Base-by-base conservation (phyloP, 306 rosid species). In the Vigna hirtella region DNA sequence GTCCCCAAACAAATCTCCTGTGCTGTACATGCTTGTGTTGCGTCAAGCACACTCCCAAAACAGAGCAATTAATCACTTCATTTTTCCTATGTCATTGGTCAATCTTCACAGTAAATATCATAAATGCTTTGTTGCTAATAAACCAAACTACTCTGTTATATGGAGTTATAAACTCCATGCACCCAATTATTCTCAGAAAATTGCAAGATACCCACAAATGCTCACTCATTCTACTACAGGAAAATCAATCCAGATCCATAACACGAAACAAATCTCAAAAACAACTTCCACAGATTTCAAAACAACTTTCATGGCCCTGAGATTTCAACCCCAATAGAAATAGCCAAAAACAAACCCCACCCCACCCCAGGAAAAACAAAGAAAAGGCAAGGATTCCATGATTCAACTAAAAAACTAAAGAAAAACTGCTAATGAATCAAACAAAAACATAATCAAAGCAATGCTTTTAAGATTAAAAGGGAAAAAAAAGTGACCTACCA, bases 171-270 rank as follows among this genome's bases (percentile, higher is more conserved):
- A 58, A 32, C 55, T 50, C 43, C 56, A 17, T 70, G 50, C 48
- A 76, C 22, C 55, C 52, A 34, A 64, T 55, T 68, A 17, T 50
- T 55, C 61, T 64, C 63, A 20, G 74, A 56, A 43, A 59, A n/a
- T 70, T 48, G 45, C 70, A 81, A 45, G 49, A 55, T 63, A 77
- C 51, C 53, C 49, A 50, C 11, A 24, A 82, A 77, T 66, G 63
- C 20, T 67, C 70, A 79, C 18, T 59, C 70, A 76, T 56, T 64
- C 43, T 77, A 58, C 76, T 16, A 61, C 45, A 76, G 18, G 40
- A 26, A 87, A 70, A 62, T 14, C 30, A 73, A 71, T 76, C 72
- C 48, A 90, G 88, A 88, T 88, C 88, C 82, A 85, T 43, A 12
- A 59, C 17, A 66, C 11, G 28, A 61, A 71, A 38, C 26, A 73